These are phyloP conservation scores for Aegilops sharonensis DNA, from an alignment of 176 grass and related monocot species.

Conservation along the genomic window DNA sequence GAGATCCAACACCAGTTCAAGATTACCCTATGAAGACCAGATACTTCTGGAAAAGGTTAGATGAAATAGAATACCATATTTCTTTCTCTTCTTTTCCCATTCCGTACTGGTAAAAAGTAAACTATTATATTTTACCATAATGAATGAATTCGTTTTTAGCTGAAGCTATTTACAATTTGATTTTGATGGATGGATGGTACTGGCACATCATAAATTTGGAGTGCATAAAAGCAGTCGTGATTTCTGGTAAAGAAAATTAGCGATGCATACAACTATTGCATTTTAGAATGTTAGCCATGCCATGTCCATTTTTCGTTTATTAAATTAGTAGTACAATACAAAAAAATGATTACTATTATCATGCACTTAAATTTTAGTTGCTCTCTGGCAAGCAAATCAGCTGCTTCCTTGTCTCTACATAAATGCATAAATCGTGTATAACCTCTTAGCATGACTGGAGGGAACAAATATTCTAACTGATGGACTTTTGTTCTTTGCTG, in stretches of 20 bases:
- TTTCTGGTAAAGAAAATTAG: not conserved
- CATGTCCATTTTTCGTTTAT: conserved; percentile 6
- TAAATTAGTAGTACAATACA: conserved; percentile 1
- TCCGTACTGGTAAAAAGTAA: conserved; percentile 7
- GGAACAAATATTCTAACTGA: conserved; percentile 26
- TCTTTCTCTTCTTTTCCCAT: not conserved
- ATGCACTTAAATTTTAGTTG: not conserved
- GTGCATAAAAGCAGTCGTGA: not conserved
- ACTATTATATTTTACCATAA: not conserved
- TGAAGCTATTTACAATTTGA: not conserved
- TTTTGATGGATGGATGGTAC: not conserved
- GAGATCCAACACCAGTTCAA: conserved; percentile 67
- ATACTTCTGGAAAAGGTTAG: conserved; percentile 69
- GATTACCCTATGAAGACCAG: conserved; percentile 64
- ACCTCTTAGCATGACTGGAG: not conserved
- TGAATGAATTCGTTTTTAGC: not conserved
- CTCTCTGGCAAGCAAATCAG: not conserved
- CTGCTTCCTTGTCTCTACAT: conserved; percentile 1
- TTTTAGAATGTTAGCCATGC: conserved; percentile 25
- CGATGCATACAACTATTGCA: not conserved
- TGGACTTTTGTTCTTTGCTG: conserved; percentile 43
- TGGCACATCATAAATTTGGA: not conserved
- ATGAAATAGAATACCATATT: not conserved
- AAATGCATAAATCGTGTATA: not conserved
- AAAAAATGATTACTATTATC: not conserved